Percentiles rank a stretch among this genome's conserved stretches.
These are phyloP conservation scores for Neurospora tetraspora DNA, from an alignment of 495 filamentous ascomycete genomes.

Conservation along the genomic window DNA sequence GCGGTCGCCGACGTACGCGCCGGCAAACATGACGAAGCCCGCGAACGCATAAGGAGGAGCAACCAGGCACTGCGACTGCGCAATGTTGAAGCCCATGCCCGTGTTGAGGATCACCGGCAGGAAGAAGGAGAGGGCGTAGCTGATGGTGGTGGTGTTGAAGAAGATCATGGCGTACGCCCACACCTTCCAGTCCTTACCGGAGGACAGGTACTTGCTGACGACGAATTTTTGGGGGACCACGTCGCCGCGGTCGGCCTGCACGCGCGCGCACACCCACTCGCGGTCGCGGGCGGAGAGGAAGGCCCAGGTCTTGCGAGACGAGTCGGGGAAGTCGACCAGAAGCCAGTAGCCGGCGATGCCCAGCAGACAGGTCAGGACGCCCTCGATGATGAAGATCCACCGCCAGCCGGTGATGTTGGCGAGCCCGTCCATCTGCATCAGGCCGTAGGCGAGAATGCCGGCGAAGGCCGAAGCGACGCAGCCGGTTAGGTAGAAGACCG, in stretches of 20 bases:
- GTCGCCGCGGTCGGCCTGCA: conserved; percentile 50
- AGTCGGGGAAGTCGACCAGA: conserved; percentile 53
- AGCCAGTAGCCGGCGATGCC: conserved; percentile 40
- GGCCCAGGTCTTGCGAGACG: conserved; percentile 37
- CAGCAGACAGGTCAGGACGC: conserved; percentile 38
- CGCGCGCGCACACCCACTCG: conserved; percentile 47
- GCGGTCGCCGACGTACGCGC: conserved; percentile 45
- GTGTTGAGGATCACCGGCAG: conserved; percentile 51
- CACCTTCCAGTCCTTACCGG: conserved; percentile 46
- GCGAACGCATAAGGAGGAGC: conserved; percentile 55
- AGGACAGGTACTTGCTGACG: conserved; percentile 37
- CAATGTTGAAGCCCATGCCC: conserved; percentile 50
- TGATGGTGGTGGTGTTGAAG: conserved; percentile 48
- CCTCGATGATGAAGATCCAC: conserved; percentile 57
- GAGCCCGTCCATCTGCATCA: conserved; percentile 45
- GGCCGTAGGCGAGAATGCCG: conserved; percentile 55
- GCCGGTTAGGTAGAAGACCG: conserved; percentile 55
- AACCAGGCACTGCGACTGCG: conserved; percentile 48
- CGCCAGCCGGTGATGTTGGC: conserved; percentile 47
- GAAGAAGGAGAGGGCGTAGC: conserved; percentile 59
- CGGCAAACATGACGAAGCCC: conserved; percentile 46
- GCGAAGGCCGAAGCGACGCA: conserved; percentile 50
- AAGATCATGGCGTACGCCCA: conserved; percentile 53
- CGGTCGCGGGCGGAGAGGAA: conserved; percentile 42
- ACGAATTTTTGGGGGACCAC: conserved; percentile 40